Percentiles rank a stretch among this genome's conserved stretches.
phyloP scores from a whole-genome alignment of 2,329 filamentous ascomycete species.

The Fusarium acutatum region DNA sequence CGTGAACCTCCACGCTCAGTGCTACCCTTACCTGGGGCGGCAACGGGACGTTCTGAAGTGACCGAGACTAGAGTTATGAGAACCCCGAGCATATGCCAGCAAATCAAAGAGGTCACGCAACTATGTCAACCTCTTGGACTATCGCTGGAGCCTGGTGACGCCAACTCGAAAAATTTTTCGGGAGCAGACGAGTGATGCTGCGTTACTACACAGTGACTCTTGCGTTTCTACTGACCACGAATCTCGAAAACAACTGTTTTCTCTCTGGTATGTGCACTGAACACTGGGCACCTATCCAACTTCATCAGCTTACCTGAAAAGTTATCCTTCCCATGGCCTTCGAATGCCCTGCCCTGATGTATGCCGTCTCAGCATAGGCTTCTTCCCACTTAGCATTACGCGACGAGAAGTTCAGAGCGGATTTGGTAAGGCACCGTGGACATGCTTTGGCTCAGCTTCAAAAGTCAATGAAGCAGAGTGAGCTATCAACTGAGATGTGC shows the following conservation, averaged over 20 bases:
- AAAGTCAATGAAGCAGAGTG: conserved; percentile 8
- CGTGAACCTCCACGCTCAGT: not conserved
- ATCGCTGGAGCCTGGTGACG: not conserved
- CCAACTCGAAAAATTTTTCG: not conserved
- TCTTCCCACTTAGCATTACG: conserved; percentile 32
- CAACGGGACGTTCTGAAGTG: not conserved
- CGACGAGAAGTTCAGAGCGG: conserved; percentile 10
- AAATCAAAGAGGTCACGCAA: not conserved
- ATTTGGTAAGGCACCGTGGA: conserved; percentile 27
- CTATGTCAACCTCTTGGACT: not conserved
- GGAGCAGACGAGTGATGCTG: not conserved
- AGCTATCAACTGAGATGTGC: conserved; percentile 26
- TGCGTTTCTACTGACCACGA: not conserved
- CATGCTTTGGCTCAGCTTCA: conserved; percentile 16
- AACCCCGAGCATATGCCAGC: not conserved
- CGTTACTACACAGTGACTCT: not conserved
- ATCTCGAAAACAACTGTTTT: not conserved
- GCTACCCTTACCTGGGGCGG: not conserved
- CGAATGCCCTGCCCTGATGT: conserved; percentile 26
- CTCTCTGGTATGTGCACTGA: not conserved
- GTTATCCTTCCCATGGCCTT: conserved; percentile 36
- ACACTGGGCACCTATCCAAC: not conserved
- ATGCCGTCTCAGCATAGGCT: conserved; percentile 33
- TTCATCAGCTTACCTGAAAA: not conserved
- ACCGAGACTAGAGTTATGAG: not conserved